Evolutionary conservation across 805 yeast species (phyloP).

Genomic region (Alloascoidea africana): DNA sequence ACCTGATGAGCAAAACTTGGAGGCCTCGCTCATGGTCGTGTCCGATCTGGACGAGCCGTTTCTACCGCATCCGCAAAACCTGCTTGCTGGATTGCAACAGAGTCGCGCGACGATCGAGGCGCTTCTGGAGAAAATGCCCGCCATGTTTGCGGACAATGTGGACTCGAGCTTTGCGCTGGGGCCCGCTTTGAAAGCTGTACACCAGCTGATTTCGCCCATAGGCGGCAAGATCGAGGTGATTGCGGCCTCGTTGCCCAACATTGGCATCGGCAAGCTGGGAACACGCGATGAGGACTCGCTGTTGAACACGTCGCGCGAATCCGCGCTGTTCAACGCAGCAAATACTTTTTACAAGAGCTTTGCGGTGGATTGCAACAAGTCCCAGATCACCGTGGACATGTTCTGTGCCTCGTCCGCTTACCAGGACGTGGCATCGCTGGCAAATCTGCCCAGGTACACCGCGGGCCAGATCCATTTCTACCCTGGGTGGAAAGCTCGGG

Average conservation of each 20-base stretch:
- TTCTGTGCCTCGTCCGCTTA: constrained; percentile 72
- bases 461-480: constrained; percentile 95
- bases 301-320: constrained; percentile 71
- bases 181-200: constrained; percentile 81
- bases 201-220: constrained; percentile 52
- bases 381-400: constrained; percentile 84
- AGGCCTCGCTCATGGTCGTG: constrained; percentile 68
- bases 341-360: constrained; percentile 83
- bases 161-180: constrained; percentile 68
- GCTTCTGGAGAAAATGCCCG: constrained; percentile 52
- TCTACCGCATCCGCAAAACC: constrained; percentile 75
- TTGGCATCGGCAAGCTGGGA: constrained; percentile 71
- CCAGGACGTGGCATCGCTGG: constrained; percentile 87
- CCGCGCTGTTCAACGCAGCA: constrained; percentile 57
- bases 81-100: constrained; percentile 59
- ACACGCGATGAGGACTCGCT: constrained; percentile 67
- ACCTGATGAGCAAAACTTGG: constrained; percentile 31
- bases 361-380: constrained; percentile 90
- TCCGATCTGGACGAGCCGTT: constrained; percentile 88
- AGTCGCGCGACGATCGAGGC: constrained; percentile 65
- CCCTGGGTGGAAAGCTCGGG: constrained; percentile 84
- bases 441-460: constrained; percentile 83
- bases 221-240: constrained; percentile 87
- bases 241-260: constrained; percentile 67
- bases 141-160: constrained; percentile 56